Conservation (phyloP, 495 filamentous ascomycete genomes). For the Corynascus novoguineensis region DNA sequence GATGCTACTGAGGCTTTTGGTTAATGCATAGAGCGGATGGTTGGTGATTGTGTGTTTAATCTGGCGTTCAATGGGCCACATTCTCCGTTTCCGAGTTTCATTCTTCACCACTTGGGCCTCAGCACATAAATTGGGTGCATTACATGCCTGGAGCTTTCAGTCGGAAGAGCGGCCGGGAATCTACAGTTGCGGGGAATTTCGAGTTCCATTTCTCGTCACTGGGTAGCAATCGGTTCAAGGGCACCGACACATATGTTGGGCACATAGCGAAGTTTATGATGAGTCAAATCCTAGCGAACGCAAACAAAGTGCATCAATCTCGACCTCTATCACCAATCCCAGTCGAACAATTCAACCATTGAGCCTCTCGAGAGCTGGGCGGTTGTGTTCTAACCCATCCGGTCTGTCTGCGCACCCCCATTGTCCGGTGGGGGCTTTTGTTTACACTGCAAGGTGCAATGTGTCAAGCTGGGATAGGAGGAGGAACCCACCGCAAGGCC, state of each 20-base stretch:
- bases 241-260: no score
- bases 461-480: constrained; percentile 4
- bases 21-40: background rate
- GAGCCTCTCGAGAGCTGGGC: no score
- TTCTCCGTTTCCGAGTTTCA: background rate
- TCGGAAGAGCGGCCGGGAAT: background rate
- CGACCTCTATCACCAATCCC: background rate
- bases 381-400: background rate
- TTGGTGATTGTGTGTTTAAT: background rate
- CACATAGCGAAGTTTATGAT: no score
- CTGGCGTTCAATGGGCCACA: constrained; percentile 1
- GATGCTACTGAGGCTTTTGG: background rate
- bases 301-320: background rate
- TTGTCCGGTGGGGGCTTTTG: background rate
- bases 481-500: no score
- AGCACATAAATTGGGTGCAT: constrained; percentile 3
- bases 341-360: background rate
- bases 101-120: background rate
- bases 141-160: background rate
- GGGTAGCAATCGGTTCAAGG: background rate
- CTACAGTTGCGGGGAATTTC: background rate
- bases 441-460: background rate
- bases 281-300: background rate
- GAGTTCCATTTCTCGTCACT: background rate
- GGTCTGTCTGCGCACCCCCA: background rate